Conservation (phyloP, 768 basidiomycete genomes). For the Kondoa malvinella region DNA sequence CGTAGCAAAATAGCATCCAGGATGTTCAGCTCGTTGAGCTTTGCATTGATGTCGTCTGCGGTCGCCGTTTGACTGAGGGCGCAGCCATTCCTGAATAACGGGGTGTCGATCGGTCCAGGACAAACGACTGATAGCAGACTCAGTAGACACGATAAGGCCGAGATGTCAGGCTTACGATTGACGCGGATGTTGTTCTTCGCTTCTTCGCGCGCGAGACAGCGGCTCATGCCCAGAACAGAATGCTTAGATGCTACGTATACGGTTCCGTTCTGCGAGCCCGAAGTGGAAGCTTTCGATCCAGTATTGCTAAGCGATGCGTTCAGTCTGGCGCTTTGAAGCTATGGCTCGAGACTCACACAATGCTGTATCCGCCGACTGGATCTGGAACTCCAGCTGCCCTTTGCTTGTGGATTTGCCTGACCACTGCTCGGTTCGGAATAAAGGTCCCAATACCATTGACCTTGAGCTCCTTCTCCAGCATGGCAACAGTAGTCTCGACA, state of each 20-base stretch:
- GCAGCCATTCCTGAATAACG: slow-evolving; percentile 8
- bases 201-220: slow-evolving; percentile 13
- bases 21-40: slow-evolving; percentile 9
- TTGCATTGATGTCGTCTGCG: slow-evolving; percentile 12
- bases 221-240: slow-evolving; percentile 8
- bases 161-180: not conserved
- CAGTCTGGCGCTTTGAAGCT: not conserved
- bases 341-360: slow-evolving; percentile 8
- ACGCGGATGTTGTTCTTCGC: not conserved
- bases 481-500: slow-evolving; percentile 7
- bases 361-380: slow-evolving; percentile 12
- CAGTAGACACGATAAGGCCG: not conserved
- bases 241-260: not conserved
- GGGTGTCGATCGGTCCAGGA: slow-evolving; percentile 16
- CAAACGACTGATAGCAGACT: slow-evolving; percentile 2
- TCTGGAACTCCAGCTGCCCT: slow-evolving; percentile 5
- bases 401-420: slow-evolving; percentile 10
- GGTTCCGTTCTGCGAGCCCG: slow-evolving; percentile 4
- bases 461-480: slow-evolving; percentile 13
- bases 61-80: not conserved
- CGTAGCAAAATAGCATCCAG: slow-evolving; percentile 12
- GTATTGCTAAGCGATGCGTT: slow-evolving; percentile 4
- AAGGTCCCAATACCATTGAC: slow-evolving; percentile 16
- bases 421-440: slow-evolving; percentile 10
- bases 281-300: slow-evolving; percentile 15